phyloP scores from a whole-genome alignment of 306 rosid species.

The Castanea sativa region DNA sequence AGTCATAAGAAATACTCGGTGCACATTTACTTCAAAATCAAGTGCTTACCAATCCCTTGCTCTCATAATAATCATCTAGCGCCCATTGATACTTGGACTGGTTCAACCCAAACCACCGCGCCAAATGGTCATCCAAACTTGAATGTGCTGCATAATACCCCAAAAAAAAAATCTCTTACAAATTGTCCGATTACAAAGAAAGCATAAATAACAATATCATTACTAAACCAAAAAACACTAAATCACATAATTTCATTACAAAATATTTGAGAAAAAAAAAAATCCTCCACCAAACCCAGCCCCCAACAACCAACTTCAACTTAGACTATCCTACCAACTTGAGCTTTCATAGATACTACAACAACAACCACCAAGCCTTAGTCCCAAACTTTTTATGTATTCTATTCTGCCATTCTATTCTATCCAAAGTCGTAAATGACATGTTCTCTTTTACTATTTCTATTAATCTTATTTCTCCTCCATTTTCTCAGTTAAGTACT shows the following conservation, averaged over 20 bases:
- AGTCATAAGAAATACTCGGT: too few relatives aligned
- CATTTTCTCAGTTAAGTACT: not conserved
- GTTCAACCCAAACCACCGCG: conserved; percentile 97
- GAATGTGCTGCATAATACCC: conserved; percentile 69
- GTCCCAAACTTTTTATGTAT: too few relatives aligned
- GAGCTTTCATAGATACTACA: too few relatives aligned
- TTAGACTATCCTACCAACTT: too few relatives aligned
- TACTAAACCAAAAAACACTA: not conserved
- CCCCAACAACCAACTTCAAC: too few relatives aligned
- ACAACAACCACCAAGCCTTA: too few relatives aligned
- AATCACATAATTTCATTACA: not conserved
- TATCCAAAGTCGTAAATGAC: too few relatives aligned
- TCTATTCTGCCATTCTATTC: too few relatives aligned
- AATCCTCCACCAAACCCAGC: too few relatives aligned
- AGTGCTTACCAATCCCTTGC: conserved; percentile 80
- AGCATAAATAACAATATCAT: too few relatives aligned
- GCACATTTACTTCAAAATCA: conserved; percentile 14
- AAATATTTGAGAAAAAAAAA: not conserved
- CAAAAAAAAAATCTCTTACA: not conserved
- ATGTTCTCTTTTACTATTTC: not conserved
- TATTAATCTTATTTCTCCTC: not conserved
- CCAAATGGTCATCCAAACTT: conserved; percentile 93
- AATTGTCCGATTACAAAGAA: not conserved
- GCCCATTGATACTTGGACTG: conserved; percentile 99
- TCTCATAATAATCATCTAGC: conserved; percentile 88